Evolutionary conservation across 2,329 filamentous ascomycete species (phyloP).

Genomic region (Chaetomiaceae sp.): DNA sequence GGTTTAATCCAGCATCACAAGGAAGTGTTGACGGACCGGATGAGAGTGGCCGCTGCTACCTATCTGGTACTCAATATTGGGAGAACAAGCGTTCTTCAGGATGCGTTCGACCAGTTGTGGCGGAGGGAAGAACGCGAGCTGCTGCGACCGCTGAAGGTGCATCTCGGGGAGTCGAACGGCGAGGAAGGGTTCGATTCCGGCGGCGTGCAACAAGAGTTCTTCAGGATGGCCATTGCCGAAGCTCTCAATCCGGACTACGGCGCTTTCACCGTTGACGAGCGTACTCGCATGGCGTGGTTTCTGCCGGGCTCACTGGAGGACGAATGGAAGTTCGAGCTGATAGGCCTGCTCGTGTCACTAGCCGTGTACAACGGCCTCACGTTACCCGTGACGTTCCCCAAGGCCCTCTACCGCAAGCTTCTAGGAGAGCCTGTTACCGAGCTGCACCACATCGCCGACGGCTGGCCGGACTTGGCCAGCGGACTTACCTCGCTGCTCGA

Average conservation of each 20-base stretch:
- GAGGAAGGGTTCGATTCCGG: slow-evolving; percentile 92
- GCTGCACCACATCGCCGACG: slow-evolving; percentile 73
- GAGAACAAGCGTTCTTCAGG: slow-evolving; percentile 58
- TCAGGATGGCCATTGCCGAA: slow-evolving; percentile 74
- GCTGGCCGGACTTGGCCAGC: slow-evolving; percentile 76
- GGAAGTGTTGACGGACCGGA: slow-evolving; percentile 53
- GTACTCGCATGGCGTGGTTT: slow-evolving; percentile 82
- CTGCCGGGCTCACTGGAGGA: slow-evolving; percentile 74
- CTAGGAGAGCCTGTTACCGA: slow-evolving; percentile 62
- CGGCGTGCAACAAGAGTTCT: slow-evolving; percentile 95
- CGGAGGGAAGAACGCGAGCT: slow-evolving; percentile 75
- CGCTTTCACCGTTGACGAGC: slow-evolving; percentile 70
- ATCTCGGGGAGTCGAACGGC: slow-evolving; percentile 72
- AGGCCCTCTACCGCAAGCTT: slow-evolving; percentile 75
- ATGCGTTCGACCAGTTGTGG: slow-evolving; percentile 87
- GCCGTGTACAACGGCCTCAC: slow-evolving; percentile 92
- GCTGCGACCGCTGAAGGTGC: slow-evolving; percentile 78
- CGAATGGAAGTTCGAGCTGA: slow-evolving; percentile 81
- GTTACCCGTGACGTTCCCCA: slow-evolving; percentile 81
- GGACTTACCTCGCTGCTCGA: slow-evolving; percentile 67
- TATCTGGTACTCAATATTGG: slow-evolving; percentile 67
- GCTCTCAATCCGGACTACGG: slow-evolving; percentile 73
- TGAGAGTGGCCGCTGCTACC: slow-evolving; percentile 61
- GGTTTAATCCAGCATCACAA: slow-evolving; percentile 54
- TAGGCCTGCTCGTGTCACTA: slow-evolving; percentile 81